Evolutionary conservation across 108 stramenopile genomes (phyloP).

Genomic region (Hondaea fermentalgiana): DNA sequence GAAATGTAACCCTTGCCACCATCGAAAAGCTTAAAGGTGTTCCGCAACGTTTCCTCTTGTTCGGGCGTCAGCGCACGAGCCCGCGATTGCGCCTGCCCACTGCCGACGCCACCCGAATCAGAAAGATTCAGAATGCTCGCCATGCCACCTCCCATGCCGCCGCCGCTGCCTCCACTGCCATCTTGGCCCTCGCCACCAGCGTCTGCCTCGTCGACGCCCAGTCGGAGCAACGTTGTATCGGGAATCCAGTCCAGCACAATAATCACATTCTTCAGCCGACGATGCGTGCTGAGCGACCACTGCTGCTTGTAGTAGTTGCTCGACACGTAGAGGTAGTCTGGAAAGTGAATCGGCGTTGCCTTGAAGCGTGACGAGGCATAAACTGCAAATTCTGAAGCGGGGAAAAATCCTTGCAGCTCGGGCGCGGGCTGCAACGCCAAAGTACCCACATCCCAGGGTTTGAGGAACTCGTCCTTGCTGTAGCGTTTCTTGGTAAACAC

Average conservation of each 20-base stretch:
- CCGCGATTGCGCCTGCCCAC: background rate
- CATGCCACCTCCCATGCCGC: slow-evolving; percentile 17
- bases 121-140: background rate
- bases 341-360: background rate
- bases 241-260: slow-evolving; percentile 80
- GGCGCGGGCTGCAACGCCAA: slow-evolving; percentile 54
- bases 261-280: slow-evolving; percentile 93
- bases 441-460: slow-evolving; percentile 74
- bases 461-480: slow-evolving; percentile 84
- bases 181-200: background rate
- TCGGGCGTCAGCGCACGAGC: slow-evolving; percentile 66
- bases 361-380: slow-evolving; percentile 62
- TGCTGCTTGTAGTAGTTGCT: slow-evolving; percentile 87
- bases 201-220: slow-evolving; percentile 19
- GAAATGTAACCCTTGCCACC: slow-evolving; percentile 69
- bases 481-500: slow-evolving; percentile 81
- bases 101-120: background rate
- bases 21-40: slow-evolving; percentile 77
- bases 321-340: slow-evolving; percentile 46
- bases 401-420: slow-evolving; percentile 64
- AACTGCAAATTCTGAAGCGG: slow-evolving; percentile 80
- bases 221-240: background rate
- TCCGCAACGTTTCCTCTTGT: slow-evolving; percentile 74
- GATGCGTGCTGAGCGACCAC: slow-evolving; percentile 86
- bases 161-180: slow-evolving; percentile 19